Conservation (phyloP, 2,329 filamentous ascomycete genomes). For the Sclerotinia minor region DNA sequence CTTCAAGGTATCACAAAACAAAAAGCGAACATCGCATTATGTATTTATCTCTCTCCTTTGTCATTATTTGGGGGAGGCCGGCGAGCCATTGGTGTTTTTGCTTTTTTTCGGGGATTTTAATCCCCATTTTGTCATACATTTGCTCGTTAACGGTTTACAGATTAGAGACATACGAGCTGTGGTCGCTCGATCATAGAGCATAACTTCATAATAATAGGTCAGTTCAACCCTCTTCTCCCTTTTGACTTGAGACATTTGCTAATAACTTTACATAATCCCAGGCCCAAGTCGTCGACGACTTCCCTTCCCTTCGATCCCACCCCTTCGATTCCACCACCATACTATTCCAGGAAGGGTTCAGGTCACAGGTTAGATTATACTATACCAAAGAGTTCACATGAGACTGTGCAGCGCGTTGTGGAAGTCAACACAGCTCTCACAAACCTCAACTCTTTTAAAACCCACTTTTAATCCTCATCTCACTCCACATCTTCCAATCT, state of each 20-base stretch:
- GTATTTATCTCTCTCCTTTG: slow-evolving; percentile 16
- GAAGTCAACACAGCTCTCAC: slow-evolving; percentile 21
- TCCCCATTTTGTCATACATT: neutral
- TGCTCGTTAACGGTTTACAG: slow-evolving; percentile 23
- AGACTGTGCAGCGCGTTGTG: slow-evolving; percentile 22
- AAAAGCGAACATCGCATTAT: slow-evolving; percentile 25
- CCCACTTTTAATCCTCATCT: neutral
- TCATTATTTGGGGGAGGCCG: neutral
- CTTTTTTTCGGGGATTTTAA: neutral
- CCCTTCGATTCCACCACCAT: slow-evolving; percentile 6
- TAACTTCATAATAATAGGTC: neutral
- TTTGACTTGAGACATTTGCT: neutral
- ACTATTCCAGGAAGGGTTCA: slow-evolving; percentile 21
- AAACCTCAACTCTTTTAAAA: slow-evolving; percentile 12
- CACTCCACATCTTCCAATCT: neutral
- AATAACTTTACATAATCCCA: neutral
- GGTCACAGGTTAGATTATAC: slow-evolving; percentile 21
- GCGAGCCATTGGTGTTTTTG: neutral
- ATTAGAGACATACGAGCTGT: slow-evolving; percentile 23
- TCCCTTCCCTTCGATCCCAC: neutral
- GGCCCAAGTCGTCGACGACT: too few relatives aligned
- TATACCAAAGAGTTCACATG: slow-evolving; percentile 10
- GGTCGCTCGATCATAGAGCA: neutral
- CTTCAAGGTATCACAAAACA: slow-evolving; percentile 23
- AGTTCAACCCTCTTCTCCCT: neutral